Evolutionary conservation across 306 rosid species (phyloP).

Genomic region (Quercus rubra): DNA sequence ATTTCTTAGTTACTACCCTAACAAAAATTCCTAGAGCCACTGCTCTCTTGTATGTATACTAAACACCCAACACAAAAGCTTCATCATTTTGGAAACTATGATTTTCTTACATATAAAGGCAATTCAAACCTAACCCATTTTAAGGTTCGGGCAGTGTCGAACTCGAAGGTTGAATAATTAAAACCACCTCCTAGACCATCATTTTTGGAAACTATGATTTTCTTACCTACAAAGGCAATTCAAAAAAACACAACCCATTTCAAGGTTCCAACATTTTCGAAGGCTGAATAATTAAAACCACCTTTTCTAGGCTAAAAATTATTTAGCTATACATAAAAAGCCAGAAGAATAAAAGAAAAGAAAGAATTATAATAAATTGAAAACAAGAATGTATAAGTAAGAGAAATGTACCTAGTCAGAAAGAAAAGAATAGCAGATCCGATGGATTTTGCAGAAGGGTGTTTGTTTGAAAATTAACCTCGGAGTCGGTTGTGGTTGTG

Average conservation of each 20-base stretch:
- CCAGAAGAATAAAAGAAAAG: not conserved
- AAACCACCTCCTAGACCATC: not conserved
- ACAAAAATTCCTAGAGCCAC: too few species aligned
- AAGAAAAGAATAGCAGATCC: constrained; percentile 6
- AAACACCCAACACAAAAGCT: too few species aligned
- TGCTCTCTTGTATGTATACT: too few species aligned
- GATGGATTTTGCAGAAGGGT: not conserved
- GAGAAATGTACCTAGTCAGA: constrained; percentile 9
- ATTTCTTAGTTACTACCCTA: too few species aligned
- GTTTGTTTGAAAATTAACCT: not conserved
- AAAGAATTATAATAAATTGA: not conserved
- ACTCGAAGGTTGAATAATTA: not conserved
- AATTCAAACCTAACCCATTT: not conserved
- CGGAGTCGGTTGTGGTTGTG: not conserved
- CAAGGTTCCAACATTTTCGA: not conserved
- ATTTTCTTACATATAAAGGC: not conserved
- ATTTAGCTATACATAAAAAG: too few species aligned
- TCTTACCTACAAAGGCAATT: too few species aligned
- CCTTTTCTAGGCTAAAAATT: too few species aligned
- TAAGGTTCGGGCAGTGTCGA: not conserved
- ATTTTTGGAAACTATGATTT: not conserved
- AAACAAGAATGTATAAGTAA: not conserved
- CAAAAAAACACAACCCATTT: not conserved
- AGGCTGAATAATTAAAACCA: not conserved
- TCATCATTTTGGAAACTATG: not conserved